phyloP scores from a whole-genome alignment of 371 early-diverging fungal genomes.

The Lichtheimia ramosa region DNA sequence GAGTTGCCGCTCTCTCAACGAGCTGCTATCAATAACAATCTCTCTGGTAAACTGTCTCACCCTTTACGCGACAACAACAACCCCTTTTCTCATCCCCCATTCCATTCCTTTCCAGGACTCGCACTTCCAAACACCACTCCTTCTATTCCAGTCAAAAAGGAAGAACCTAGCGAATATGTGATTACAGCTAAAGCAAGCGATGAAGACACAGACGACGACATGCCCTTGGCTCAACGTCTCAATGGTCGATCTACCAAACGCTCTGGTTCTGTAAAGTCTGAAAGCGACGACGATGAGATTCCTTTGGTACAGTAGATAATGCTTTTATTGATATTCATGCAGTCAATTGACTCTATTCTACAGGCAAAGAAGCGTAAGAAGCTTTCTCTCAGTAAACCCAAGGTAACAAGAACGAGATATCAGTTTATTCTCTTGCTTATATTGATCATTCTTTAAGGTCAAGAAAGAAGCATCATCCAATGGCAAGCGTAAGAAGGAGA shows the following conservation, averaged over 20 bases:
- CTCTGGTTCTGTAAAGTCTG: constrained; percentile 1
- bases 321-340: neutral
- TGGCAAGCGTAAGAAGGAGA: constrained; percentile 12
- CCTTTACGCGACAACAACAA: too few species aligned
- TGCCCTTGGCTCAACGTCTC: constrained; percentile 16
- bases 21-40: neutral
- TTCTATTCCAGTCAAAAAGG: neutral
- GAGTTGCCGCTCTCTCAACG: constrained; percentile 19
- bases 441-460: neutral
- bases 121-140: neutral
- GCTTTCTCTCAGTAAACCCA: neutral
- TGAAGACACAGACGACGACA: constrained; percentile 15
- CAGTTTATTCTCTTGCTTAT: too few species aligned
- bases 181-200: constrained; percentile 7
- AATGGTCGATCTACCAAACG: constrained; percentile 6
- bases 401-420: neutral
- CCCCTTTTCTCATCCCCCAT: neutral
- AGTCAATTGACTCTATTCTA: neutral
- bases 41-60: neutral
- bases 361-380: constrained; percentile 14
- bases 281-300: constrained; percentile 13
- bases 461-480: neutral
- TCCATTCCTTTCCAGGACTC: neutral
- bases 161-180: neutral
- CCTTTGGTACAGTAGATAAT: constrained; percentile 15